A percentile compares a stretch with the other conserved stretches of the same genome.
Conservation (phyloP, 805 yeast genomes). For the Candida odintsovae region DNA sequence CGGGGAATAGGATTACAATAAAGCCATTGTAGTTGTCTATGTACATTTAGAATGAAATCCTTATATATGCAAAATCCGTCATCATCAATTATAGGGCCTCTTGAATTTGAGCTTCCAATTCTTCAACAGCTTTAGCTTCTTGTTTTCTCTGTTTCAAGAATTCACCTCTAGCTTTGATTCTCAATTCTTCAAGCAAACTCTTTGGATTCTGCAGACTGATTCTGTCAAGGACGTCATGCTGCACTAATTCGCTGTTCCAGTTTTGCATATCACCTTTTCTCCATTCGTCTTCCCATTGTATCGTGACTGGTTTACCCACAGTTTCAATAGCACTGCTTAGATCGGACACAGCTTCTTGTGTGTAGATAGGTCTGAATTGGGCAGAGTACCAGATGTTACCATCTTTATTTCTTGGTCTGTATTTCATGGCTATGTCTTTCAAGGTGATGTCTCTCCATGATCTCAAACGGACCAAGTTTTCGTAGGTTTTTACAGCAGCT, state of each 20-base stretch:
- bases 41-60: neutral
- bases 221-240: constrained; percentile 55
- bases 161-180: constrained; percentile 25
- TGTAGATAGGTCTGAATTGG: constrained; percentile 83
- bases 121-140: neutral
- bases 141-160: constrained; percentile 11
- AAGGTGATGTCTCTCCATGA: constrained; percentile 62
- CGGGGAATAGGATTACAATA: too few relatives aligned
- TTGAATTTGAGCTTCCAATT: neutral
- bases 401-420: constrained; percentile 67
- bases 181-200: constrained; percentile 56
- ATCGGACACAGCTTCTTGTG: constrained; percentile 91
- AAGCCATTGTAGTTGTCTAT: neutral
- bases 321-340: constrained; percentile 64
- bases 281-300: constrained; percentile 86
- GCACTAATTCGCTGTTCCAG: constrained; percentile 58
- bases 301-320: constrained; percentile 35
- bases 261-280: constrained; percentile 73
- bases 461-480: constrained; percentile 69
- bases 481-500: constrained; percentile 65
- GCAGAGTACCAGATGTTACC: constrained; percentile 85
- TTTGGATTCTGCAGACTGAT: constrained; percentile 58
- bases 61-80: neutral
- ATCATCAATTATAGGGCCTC: neutral
- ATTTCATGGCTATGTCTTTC: constrained; percentile 51